Percentiles rank a stretch among this genome's conserved stretches.
Conservation (phyloP, 2,329 filamentous ascomycete genomes). For the Trichoderma koningii region DNA sequence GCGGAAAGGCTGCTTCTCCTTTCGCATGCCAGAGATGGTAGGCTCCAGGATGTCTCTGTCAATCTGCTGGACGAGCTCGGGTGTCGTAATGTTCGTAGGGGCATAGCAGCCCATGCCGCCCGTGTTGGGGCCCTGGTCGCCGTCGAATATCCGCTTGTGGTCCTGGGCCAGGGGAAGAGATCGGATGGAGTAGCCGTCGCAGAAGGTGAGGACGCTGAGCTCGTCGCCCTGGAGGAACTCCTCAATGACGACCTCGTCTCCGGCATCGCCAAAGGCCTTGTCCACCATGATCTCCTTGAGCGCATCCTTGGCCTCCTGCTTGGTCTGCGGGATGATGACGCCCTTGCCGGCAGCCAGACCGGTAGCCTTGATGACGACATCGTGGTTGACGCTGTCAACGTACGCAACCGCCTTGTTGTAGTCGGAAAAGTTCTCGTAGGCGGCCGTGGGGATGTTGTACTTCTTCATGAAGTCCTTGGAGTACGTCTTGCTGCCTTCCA, state of each 20-base stretch:
- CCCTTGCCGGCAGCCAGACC: slow-evolving; percentile 94
- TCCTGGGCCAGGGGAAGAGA: slow-evolving; percentile 91
- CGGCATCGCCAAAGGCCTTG: slow-evolving; percentile 81
- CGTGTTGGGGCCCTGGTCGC: slow-evolving; percentile 88
- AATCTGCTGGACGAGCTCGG: slow-evolving; percentile 74
- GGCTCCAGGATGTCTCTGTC: slow-evolving; percentile 84
- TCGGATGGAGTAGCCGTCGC: slow-evolving; percentile 81
- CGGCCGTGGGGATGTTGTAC: slow-evolving; percentile 85
- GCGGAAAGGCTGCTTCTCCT: slow-evolving; percentile 72
- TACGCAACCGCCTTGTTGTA: slow-evolving; percentile 74
- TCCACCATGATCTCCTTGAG: slow-evolving; percentile 89
- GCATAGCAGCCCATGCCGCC: slow-evolving; percentile 98
- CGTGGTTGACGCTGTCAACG: slow-evolving; percentile 68
- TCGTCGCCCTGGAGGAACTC: slow-evolving; percentile 92
- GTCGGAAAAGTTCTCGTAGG: slow-evolving; percentile 84
- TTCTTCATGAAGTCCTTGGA: slow-evolving; percentile 97
- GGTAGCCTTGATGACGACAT: slow-evolving; percentile 90
- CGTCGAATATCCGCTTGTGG: slow-evolving; percentile 92
- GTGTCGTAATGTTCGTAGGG: slow-evolving; percentile 77
- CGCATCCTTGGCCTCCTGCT: slow-evolving; percentile 78
- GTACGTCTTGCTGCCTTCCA: slow-evolving; percentile 97
- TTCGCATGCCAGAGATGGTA: slow-evolving; percentile 84
- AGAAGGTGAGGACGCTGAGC: slow-evolving; percentile 87
- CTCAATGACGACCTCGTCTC: slow-evolving; percentile 91
- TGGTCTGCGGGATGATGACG: slow-evolving; percentile 81